A percentile compares a stretch with the other conserved stretches of the same genome.
Evolutionary conservation across 202 grass and related monocot genomes (phyloP).

Genomic region (Panicum virgatum): DNA sequence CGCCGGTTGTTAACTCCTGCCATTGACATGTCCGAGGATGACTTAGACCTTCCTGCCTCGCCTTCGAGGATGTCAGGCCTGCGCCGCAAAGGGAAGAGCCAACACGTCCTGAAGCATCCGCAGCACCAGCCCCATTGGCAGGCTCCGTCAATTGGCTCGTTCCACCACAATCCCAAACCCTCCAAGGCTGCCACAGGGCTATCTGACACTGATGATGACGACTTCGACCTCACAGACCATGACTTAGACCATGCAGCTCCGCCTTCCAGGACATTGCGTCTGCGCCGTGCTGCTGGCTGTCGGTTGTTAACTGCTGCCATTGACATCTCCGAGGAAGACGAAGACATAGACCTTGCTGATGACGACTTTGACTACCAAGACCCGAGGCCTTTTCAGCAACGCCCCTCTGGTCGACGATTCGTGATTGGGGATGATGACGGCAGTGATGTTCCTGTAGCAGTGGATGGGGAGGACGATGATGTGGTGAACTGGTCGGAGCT

Average conservation of each 20-base stretch:
- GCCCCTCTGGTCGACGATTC: slow-evolving; percentile 42
- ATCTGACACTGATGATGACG: slow-evolving; percentile 48
- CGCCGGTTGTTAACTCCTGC: neutral
- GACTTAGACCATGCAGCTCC: slow-evolving; percentile 19
- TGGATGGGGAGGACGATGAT: slow-evolving; percentile 44
- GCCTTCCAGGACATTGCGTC: neutral
- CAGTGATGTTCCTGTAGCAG: slow-evolving; percentile 41
- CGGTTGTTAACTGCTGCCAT: slow-evolving; percentile 32
- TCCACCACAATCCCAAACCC: slow-evolving; percentile 24
- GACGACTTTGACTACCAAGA: slow-evolving; percentile 35
- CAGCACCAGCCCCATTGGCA: slow-evolving; percentile 19
- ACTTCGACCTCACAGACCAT: slow-evolving; percentile 26
- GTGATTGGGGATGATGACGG: slow-evolving; percentile 64
- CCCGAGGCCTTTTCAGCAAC: slow-evolving; percentile 5
- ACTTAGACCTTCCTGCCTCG: neutral
- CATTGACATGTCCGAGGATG: too few relatives aligned
- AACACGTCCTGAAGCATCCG: slow-evolving; percentile 47
- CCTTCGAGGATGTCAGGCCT: neutral
- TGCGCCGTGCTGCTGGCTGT: slow-evolving; percentile 8
- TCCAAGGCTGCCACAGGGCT: neutral
- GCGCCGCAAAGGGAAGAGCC: slow-evolving; percentile 46
- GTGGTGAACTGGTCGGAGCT: slow-evolving; percentile 66
- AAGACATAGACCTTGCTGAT: slow-evolving; percentile 41
- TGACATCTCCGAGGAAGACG: slow-evolving; percentile 57
- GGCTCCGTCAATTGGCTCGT: neutral